Base-by-base conservation (phyloP, 148 eudicot genomes). In the Spergularia marina region DNA sequence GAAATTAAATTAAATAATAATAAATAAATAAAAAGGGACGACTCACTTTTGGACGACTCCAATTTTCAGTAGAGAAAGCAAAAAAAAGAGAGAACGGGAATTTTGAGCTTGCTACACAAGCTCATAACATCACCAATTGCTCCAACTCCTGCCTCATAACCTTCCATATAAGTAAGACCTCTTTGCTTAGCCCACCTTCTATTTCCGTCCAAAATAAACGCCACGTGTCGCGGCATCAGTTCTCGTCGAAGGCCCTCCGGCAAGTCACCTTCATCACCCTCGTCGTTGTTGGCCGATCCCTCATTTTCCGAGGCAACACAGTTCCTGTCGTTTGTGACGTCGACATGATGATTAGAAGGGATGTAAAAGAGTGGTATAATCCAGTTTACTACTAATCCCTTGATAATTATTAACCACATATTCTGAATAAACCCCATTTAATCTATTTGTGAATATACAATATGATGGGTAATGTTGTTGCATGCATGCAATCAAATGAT, bases 211-310 rank as follows among this genome's bases (percentile, higher is more conserved):
- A 79, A 34, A 44, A 84, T 83, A 10, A 83, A 66, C 2, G 82
- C 90, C 55, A 87, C 77, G 30, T 87, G 90, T 21, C 74, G 36
- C 9, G 90, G 90, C 90, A 87, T 82, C 34, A 57, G n/a, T 47
- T 86, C 89, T 1, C 54, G 70, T 13, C 62, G 66, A 2, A 86
- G 79, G 5, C 79, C 81, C 74, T 36, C 72, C 17, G 84, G 85
- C 58, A 80, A 60, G 23, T 68, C 70, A 1, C 18, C 39, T 6
- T 70, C 69, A 11, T 10, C 23, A 4, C 15, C 16, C 12, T 20
- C 66, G 68, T 56, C 49, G 16, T 8, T 1, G 13, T 2, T n/a
- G 63, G 16, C 9, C 25, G 10, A 14, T 0, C 56, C 15, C 3
- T 21, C 40, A 18, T 41, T 76, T 60, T 14, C 23, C 21, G 40